Conservation (phyloP, 768 basidiomycete genomes). For the Trametes gibbosa region DNA sequence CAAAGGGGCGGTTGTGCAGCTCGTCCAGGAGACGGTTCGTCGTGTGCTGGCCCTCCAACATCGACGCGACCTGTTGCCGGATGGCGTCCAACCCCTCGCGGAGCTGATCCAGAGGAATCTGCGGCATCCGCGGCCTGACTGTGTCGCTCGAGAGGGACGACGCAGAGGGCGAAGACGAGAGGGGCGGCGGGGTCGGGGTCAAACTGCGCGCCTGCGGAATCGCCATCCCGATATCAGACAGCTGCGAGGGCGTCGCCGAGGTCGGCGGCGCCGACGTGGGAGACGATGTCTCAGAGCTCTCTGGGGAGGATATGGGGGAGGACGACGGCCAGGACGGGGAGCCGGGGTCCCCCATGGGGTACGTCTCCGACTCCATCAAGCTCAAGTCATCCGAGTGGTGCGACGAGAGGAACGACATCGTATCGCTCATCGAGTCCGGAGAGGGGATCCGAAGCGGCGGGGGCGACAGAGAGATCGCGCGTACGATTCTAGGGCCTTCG, state of each 20-base stretch:
- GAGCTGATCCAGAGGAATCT: slow-evolving; percentile 40
- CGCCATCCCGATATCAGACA: slow-evolving; percentile 10
- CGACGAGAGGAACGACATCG: slow-evolving; percentile 48
- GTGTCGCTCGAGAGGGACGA: slow-evolving; percentile 35
- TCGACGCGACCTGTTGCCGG: slow-evolving; percentile 52
- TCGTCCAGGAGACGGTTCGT: slow-evolving; percentile 63
- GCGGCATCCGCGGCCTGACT: slow-evolving; percentile 31
- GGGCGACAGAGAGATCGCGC: slow-evolving; percentile 39
- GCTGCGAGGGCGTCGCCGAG: slow-evolving; percentile 8
- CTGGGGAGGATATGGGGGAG: slow-evolving; percentile 26
- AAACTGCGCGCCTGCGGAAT: neutral
- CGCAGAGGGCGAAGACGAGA: slow-evolving; percentile 34
- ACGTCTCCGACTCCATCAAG: slow-evolving; percentile 40
- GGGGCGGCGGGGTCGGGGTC: slow-evolving; percentile 29
- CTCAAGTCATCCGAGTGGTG: slow-evolving; percentile 74
- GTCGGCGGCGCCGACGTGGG: slow-evolving; percentile 11
- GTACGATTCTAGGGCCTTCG: slow-evolving; percentile 8
- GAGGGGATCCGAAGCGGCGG: slow-evolving; percentile 45
- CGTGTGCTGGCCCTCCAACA: slow-evolving; percentile 61
- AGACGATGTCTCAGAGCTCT: slow-evolving; percentile 21
- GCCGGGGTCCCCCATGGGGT: slow-evolving; percentile 26
- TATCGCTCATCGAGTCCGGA: slow-evolving; percentile 32
- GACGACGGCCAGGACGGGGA: slow-evolving; percentile 38
- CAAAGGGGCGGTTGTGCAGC: slow-evolving; percentile 11
- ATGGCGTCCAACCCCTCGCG: slow-evolving; percentile 56